Base-by-base conservation (phyloP, 1,139 yeast species). In the Suhomyces chickasaworum region DNA sequence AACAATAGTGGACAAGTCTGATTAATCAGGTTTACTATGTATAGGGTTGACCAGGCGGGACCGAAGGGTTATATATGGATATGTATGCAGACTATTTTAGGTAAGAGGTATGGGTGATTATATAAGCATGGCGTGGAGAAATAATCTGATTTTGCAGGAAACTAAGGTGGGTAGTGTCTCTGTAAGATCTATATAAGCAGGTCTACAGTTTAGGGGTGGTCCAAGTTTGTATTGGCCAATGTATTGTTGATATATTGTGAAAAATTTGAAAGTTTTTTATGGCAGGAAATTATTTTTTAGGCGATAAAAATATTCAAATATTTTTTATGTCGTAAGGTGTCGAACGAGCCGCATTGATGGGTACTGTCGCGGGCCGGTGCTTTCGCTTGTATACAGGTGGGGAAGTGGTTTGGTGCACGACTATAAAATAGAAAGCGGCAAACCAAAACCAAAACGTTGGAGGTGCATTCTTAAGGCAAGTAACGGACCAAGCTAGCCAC, bases 91-190 rank as follows among this genome's bases (percentile, higher is more conserved):
- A 15, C 31, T 29, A 23, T 22, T 16, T 32, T 32, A 16, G 37
- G 37, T 18, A 15, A 32, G 7, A 22, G 32, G 32, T 21, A 22
- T 4, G 27, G 21, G 13, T 17, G 31, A 9, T 34, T 41, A 29
- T 36, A 30, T 35, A 30, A 34, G 33, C 44, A 30, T 30, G 39
- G 39, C 44, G 39, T 41, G 39, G 44, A 31, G 37, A 41, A 36
- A 29, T 35, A 36, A 40, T 41, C 44, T 41, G 44, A n/a, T 30
- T 27, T 30, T 41, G 44, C 44, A 41, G 44, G 32, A 37, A 27
- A 25, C 27, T 40, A 27, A 29, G 13, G 29, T 35, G 37, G 37
- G 43, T 33, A 40, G 38, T 40, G 40, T 23, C 38, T 16, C 18
- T 15, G 31, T 7, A 20, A 41, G 44, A 41, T 41, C 40, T 41